Evolutionary conservation across 2,329 filamentous ascomycete genomes (phyloP), one percentile per base, ranked within the genome.

Genomic region (Cucurbitaria berberidis): DNA sequence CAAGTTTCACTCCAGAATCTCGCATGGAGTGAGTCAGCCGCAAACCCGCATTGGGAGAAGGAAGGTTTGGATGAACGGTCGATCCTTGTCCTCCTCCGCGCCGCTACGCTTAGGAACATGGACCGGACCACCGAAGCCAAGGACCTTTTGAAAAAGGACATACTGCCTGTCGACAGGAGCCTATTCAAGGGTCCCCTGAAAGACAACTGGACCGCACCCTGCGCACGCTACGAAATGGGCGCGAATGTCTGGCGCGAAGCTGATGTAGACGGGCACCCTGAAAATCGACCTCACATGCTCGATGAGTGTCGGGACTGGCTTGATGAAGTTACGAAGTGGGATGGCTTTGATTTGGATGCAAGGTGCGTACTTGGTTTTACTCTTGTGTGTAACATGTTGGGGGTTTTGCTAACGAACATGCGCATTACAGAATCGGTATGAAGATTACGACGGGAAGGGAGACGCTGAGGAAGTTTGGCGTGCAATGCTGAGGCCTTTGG

Each of bases 151-250:
- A 76, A 85, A 34, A 81, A 76, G 2, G 77, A 88, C 11, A 81
- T 96, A 5, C 68, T 96, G 7, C 77, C 74, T 2, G 82, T 90
- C 48, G 80, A 84, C 46, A 80, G 77, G 55, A 54, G 73, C 1
- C 57, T 78, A 9, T 82, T 87, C 67, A 87, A 84, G 60, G 87
- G 87, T 2, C 65, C 78, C 0, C 79, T 83, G 1, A 86, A 82
- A 51, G 89, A 93, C 53, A 87, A 89, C 64, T 93, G 89, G 78
- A 80, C 86, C 9, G 79, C 84, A 6, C 90, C 93, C 0, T 85
- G 87, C 0, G 91, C 89, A 1, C 82, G 91, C 61, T 97, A 97
- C 74, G 95, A 99, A 76, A 85, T 95, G 79, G 92, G 87, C 0
- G 91, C 89, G 7, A 85, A 90, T 48, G 79, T 88, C 1, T 99